Percentiles rank a stretch among this genome's conserved stretches.
Evolutionary conservation across 495 filamentous ascomycete species (phyloP).

Genomic region (Clavariopsis aquatica): DNA sequence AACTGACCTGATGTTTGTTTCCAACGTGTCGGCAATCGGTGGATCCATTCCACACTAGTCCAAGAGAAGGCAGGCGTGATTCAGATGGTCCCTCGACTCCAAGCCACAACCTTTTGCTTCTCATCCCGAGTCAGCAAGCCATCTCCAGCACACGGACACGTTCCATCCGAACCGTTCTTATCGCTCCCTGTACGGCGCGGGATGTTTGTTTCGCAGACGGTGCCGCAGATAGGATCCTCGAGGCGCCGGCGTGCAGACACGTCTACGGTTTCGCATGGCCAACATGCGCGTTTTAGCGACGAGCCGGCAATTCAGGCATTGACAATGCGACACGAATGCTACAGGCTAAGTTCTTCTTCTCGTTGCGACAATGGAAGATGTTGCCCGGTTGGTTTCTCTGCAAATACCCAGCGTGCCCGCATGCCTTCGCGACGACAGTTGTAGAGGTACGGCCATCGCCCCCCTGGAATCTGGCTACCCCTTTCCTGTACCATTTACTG

Average conservation of each 20-base stretch:
- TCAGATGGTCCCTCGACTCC: not conserved
- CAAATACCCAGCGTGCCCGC: slow-evolving; percentile 9
- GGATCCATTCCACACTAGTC: not conserved
- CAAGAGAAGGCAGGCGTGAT: not conserved
- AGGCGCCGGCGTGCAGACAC: slow-evolving; percentile 23
- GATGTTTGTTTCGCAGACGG: slow-evolving; percentile 2
- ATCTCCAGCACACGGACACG: not conserved
- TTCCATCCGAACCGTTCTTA: not conserved
- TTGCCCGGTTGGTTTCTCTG: not conserved
- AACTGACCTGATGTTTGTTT: not conserved
- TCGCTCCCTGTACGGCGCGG: not conserved
- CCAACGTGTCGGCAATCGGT: not conserved
- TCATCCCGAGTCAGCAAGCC: not conserved
- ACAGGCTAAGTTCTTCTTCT: slow-evolving; percentile 18
- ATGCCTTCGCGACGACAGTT: not conserved
- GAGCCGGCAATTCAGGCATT: slow-evolving; percentile 13
- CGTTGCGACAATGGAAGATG: not conserved
- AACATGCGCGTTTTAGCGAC: slow-evolving; percentile 9
- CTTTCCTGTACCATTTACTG: not conserved
- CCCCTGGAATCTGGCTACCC: not conserved
- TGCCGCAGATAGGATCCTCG: slow-evolving; percentile 13
- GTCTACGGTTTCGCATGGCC: slow-evolving; percentile 25
- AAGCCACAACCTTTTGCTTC: not conserved
- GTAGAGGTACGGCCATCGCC: not conserved
- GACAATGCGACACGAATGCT: slow-evolving; percentile 25